Evolutionary conservation across 2,329 filamentous ascomycete genomes (phyloP).

Genomic region (Plenodomus biglobosus): DNA sequence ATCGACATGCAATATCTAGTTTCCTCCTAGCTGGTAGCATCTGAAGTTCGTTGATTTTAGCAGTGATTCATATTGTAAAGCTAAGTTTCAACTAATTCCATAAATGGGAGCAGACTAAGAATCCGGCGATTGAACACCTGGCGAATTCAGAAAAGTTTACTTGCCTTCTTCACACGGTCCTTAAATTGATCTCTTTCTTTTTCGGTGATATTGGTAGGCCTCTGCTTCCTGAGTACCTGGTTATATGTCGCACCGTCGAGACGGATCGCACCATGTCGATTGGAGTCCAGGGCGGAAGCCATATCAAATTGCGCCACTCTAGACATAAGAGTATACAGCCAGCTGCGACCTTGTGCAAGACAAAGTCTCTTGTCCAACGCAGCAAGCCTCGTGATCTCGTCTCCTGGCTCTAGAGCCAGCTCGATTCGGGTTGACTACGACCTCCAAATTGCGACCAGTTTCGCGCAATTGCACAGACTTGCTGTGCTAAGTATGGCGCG

Average conservation of each 20-base stretch:
- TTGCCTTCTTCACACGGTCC: neutral
- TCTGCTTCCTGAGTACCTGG: slow-evolving; percentile 1
- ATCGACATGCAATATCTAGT: neutral
- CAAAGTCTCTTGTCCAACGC: slow-evolving; percentile 1
- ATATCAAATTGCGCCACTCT: slow-evolving; percentile 3
- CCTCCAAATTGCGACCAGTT: neutral
- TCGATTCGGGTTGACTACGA: neutral
- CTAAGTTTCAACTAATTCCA: neutral
- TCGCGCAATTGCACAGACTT: neutral
- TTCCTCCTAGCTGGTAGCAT: neutral
- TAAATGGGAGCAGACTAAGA: slow-evolving; percentile 1
- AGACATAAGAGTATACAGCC: neutral
- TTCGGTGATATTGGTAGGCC: neutral
- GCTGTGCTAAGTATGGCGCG: neutral
- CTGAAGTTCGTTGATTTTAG: neutral
- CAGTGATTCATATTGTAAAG: slow-evolving; percentile 1
- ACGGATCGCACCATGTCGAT: neutral
- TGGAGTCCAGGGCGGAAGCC: slow-evolving; percentile 1
- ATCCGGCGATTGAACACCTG: slow-evolving; percentile 1
- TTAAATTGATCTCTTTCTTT: neutral
- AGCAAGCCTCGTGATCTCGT: slow-evolving; percentile 2
- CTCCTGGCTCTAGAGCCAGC: neutral
- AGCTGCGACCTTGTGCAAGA: slow-evolving; percentile 1
- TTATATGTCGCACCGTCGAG: slow-evolving; percentile 3
- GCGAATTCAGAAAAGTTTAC: neutral